Conservation (phyloP, 495 filamentous ascomycete genomes). For the Aspergillus nidulans region DNA sequence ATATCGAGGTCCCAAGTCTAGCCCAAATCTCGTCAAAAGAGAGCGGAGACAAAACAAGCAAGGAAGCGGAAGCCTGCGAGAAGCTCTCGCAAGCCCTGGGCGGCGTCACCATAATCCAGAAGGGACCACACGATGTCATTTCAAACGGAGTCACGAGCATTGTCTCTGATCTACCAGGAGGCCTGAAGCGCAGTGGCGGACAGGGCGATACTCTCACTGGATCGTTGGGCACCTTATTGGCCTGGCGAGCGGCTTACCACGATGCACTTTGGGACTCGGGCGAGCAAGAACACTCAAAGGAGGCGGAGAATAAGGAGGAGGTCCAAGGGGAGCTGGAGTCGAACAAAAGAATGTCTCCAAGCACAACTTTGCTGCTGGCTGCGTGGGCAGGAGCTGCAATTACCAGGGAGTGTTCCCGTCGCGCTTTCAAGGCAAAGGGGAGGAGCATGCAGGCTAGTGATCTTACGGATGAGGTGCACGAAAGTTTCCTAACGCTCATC, state of each 20-base stretch:
- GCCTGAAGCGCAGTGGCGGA: conserved; percentile 84
- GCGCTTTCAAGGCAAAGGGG: conserved; percentile 83
- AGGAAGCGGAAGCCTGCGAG: conserved; percentile 56
- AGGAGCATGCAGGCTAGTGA: conserved; percentile 91
- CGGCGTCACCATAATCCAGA: conserved; percentile 87
- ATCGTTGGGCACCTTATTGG: conserved; percentile 79
- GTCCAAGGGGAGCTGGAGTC: conserved; percentile 43
- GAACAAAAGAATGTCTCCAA: conserved; percentile 40
- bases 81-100: conserved; percentile 72
- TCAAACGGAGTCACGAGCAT: conserved; percentile 74
- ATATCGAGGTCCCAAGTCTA: conserved; percentile 48
- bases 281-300: conserved; percentile 39
- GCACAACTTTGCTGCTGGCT: conserved; percentile 68
- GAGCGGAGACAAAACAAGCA: conserved; percentile 40
- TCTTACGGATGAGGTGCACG: conserved; percentile 84
- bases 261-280: conserved; percentile 73
- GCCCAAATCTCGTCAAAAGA: conserved; percentile 37
- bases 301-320: conserved; percentile 35
- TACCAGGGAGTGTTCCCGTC: conserved; percentile 85
- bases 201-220: conserved; percentile 97
- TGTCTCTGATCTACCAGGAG: conserved; percentile 70
- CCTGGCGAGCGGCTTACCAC: conserved; percentile 80
- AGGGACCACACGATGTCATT: conserved; percentile 81
- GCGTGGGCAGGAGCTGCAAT: conserved; percentile 84
- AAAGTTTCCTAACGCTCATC: conserved; percentile 75